These are phyloP conservation scores for Candida nitratophila DNA, from an alignment of 805 yeast genomes.

Conservation along the genomic window DNA sequence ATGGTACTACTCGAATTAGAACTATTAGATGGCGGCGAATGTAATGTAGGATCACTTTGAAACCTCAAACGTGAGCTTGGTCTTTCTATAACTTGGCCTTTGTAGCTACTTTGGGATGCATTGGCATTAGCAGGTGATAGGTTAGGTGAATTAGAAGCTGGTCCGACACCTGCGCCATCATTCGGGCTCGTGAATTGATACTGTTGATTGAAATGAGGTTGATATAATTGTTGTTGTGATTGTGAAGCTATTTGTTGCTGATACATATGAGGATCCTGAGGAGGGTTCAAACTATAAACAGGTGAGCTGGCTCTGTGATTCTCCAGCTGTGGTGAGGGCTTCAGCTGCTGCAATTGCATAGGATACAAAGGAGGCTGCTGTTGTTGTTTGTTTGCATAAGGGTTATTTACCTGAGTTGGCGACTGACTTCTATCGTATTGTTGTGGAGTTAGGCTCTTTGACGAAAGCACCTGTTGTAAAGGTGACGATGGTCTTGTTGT, in stretches of 20 bases:
- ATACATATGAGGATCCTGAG: not conserved
- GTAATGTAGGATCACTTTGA: not conserved
- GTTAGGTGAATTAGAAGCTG: not conserved
- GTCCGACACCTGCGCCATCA: not conserved
- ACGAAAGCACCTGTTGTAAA: not conserved
- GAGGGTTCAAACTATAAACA: not conserved
- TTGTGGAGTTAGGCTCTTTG: not conserved
- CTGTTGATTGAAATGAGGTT: constrained; percentile 1
- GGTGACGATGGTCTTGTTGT: not conserved
- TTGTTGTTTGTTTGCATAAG: not conserved
- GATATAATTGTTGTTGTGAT: constrained; percentile 2
- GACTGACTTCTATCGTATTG: not conserved
- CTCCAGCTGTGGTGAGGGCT: no score
- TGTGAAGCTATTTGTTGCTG: constrained; percentile 5
- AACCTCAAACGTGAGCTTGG: not conserved
- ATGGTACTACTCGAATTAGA: not conserved
- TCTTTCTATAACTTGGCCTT: not conserved
- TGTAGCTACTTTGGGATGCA: no score
- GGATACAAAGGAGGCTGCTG: not conserved
- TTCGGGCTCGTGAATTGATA: not conserved
- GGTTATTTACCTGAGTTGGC: not conserved
- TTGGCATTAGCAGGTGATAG: not conserved
- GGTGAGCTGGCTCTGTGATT: not conserved
- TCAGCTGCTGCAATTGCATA: not conserved
- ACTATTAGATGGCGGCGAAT: not conserved